Conservation (phyloP, 768 basidiomycete species). For the Sporobolomyces pararoseus region DNA sequence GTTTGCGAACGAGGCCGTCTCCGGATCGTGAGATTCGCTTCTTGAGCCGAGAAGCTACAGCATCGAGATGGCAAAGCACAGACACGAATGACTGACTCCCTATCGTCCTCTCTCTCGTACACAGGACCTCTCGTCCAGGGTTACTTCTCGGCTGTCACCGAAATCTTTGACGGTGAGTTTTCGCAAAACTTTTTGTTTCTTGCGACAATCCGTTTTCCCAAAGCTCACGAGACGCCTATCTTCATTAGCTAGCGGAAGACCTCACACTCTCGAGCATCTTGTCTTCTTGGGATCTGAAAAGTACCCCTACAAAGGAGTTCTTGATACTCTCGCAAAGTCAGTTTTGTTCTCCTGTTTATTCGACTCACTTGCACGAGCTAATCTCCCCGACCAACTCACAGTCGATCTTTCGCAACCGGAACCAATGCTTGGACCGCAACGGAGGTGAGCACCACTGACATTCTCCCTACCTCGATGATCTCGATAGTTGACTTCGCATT, state of each 20-base stretch:
- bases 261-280: slow-evolving; percentile 92
- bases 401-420: slow-evolving; percentile 43
- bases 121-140: slow-evolving; percentile 40
- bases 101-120: too few relatives aligned
- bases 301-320: slow-evolving; percentile 73
- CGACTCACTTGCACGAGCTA: neutral
- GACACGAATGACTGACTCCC: too few relatives aligned
- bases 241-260: slow-evolving; percentile 72
- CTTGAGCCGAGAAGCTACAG: too few relatives aligned
- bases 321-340: slow-evolving; percentile 83
- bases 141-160: slow-evolving; percentile 34
- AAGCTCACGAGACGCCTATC: neutral
- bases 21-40: too few relatives aligned
- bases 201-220: neutral
- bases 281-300: slow-evolving; percentile 91
- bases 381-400: neutral
- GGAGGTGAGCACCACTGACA: slow-evolving; percentile 35
- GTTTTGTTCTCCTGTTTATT: slow-evolving; percentile 49
- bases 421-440: slow-evolving; percentile 95
- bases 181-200: too few relatives aligned
- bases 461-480: neutral
- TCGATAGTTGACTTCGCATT: neutral
- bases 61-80: too few relatives aligned
- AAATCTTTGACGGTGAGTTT: slow-evolving; percentile 35
- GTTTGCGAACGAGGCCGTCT: too few relatives aligned